Base-by-base conservation (phyloP, 768 basidiomycete genomes). In the Dentipellis sp. region DNA sequence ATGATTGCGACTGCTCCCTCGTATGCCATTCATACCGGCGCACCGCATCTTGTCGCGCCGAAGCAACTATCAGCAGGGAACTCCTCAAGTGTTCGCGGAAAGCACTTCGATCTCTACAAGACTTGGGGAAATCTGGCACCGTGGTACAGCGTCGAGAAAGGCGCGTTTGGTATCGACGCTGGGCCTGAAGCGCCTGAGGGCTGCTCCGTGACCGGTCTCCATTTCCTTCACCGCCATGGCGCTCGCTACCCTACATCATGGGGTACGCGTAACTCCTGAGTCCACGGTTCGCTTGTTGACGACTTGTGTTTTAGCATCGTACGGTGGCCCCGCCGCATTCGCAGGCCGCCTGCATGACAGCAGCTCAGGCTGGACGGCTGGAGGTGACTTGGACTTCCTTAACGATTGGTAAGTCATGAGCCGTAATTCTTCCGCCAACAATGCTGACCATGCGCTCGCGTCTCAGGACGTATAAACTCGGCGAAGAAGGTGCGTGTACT, bases 101-200 rank as follows among this genome's bases (percentile, higher is more conserved):
- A 29, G 6, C 3, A 29, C 29, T 91, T 89, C 61, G 79, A 86
- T 64, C 63, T 92, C 46, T 82, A 91, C 69, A 79, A 75, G 66
- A 78, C 81, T 45, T 93, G 91, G 91, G 91, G 91, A 1, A 92
- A 91, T 64, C 67, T 91, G 42, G 85, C 86, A 1, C 91, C 91
- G 10, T 93, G 91, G 91, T 92, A 85, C 67, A 88, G 84, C 60
- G 82, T 89, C 17, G 74, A 75, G 16, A 74, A 72, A 45, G 78
- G 75, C 11, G 72, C 78, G 1, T 93, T 91, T 69, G 90, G 91
- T 0, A 59, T 91, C 10, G 79, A 91, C 61, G 84, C 88, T 0
- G 75, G 76, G 5, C 83, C 88, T 0, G 84, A 81, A 38, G 75
- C 82, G 1, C 91, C 91, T 4, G 75, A 82, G 22, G 81, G 75